Evolutionary conservation across 495 filamentous ascomycete genomes (phyloP), one percentile per base, ranked within the genome.

Genomic region (Aeminium ludgeri): DNA sequence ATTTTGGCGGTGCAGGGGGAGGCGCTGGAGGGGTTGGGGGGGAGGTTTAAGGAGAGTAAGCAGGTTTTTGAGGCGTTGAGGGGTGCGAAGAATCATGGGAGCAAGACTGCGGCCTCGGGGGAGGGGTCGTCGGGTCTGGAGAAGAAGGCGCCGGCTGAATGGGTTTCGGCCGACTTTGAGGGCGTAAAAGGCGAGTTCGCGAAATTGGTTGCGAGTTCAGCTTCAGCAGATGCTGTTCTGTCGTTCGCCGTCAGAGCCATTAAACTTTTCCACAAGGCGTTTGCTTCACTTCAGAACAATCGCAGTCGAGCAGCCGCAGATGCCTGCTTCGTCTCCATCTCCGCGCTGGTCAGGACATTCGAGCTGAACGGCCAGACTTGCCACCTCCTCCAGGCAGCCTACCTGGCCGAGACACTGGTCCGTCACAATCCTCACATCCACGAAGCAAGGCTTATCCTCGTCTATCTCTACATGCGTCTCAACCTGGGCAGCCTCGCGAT

Each of bases 381-480:
- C 17, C 30, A 43, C 28, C 44, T 51, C 8, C 37, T 49, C 17
- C 50, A 36, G 7, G 48, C 50, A 2, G 39, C 46, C 2, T 43
- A 19, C 33, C 25, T 44, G 3, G 36, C 39, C 19, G 43, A 53
- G 25, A 8, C 19, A 19, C 20, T 53, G 11, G 41, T 52, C 12
- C 7, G n/a, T 10, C 39, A 35, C 27, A 27, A 40, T 19, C n/a
- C 27, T 17, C 40, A 45, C 37, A 38, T 40, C 28, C 45, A 49
- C 30, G 41, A 49, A 35, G 47, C 41, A 4, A 30, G 45, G 6
- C 25, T 49, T 8, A 35, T 49, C 6, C 20, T 52, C 2, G 30
- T 49, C 4, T 44, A 49, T 20, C 49, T 52, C 30, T 49, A 45
- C 36, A 49, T 44, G 38, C 43, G 50, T 12, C 40, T 53, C 30